Conservation (phyloP, 371 early-diverging fungal genomes). For the Coemansia sp. region DNA sequence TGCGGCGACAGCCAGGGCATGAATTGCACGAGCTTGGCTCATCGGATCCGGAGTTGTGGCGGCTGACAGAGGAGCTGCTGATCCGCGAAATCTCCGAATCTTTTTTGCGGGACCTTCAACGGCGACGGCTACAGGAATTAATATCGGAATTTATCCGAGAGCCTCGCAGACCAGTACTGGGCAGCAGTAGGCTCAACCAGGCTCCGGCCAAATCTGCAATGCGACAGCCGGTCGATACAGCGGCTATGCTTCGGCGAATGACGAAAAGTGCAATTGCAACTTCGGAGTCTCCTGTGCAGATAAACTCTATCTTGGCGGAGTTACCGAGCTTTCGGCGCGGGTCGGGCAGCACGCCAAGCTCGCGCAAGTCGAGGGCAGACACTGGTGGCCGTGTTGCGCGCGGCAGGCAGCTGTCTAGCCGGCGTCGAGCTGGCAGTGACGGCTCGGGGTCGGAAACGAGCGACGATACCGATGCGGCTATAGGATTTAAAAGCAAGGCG, state of each 20-base stretch:
- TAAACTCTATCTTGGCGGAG: constrained; percentile 36
- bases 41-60: constrained; percentile 14
- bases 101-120: constrained; percentile 35
- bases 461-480: not conserved
- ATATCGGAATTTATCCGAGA: constrained; percentile 14
- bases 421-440: not conserved
- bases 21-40: constrained; percentile 14
- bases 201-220: constrained; percentile 7
- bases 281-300: constrained; percentile 14
- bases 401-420: constrained; percentile 2
- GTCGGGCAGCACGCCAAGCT: not conserved
- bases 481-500: not conserved
- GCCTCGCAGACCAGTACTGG: not conserved
- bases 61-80: constrained; percentile 31
- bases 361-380: not conserved
- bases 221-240: constrained; percentile 26
- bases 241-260: constrained; percentile 38
- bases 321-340: constrained; percentile 48
- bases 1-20: constrained; percentile 8
- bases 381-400: not conserved
- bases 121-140: constrained; percentile 19
- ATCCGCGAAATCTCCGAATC: constrained; percentile 44
- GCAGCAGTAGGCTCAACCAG: constrained; percentile 1
- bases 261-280: constrained; percentile 6
- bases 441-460: not conserved